Evolutionary conservation across 73 alveolate genomes (phyloP).

Genomic region (Paramecium caudatum): DNA sequence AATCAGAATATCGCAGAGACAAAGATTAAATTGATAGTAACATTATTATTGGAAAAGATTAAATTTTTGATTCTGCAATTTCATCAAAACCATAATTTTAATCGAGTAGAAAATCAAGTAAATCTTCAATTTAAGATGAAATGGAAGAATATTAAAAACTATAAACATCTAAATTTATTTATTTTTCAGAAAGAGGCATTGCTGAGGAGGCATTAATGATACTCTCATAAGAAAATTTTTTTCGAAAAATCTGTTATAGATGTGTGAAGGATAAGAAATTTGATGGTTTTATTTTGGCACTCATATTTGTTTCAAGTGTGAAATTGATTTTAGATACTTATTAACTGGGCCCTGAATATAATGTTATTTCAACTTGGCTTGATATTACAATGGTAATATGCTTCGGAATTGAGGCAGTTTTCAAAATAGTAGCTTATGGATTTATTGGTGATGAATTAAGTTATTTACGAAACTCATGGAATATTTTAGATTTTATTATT

Average conservation of each 20-base stretch:
- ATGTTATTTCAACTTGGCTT: constrained; percentile 11
- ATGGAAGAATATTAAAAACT: neutral
- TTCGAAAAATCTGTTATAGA: constrained; percentile 48
- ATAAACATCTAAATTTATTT: neutral
- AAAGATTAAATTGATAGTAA: constrained; percentile 55
- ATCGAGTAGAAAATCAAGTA: constrained; percentile 48
- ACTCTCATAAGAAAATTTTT: constrained; percentile 59
- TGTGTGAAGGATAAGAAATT: neutral
- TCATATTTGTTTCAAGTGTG: constrained; percentile 28
- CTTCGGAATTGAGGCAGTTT: constrained; percentile 88
- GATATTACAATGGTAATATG: constrained; percentile 88
- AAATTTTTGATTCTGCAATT: constrained; percentile 33
- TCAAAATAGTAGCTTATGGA: constrained; percentile 93
- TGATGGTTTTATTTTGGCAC: constrained; percentile 37
- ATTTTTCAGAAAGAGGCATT: constrained; percentile 37
- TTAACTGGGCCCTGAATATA: neutral
- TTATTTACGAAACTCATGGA: constrained; percentile 96
- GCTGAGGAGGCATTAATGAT: constrained; percentile 23
- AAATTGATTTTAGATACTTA: constrained; percentile 72
- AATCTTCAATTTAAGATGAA: constrained; percentile 41
- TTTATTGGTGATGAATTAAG: constrained; percentile 87
- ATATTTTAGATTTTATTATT: constrained; percentile 93
- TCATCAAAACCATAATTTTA: neutral
- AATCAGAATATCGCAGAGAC: constrained; percentile 67
- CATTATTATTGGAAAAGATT: constrained; percentile 63